Conservation (phyloP, 768 basidiomycete genomes). For the Russula compacta region DNA sequence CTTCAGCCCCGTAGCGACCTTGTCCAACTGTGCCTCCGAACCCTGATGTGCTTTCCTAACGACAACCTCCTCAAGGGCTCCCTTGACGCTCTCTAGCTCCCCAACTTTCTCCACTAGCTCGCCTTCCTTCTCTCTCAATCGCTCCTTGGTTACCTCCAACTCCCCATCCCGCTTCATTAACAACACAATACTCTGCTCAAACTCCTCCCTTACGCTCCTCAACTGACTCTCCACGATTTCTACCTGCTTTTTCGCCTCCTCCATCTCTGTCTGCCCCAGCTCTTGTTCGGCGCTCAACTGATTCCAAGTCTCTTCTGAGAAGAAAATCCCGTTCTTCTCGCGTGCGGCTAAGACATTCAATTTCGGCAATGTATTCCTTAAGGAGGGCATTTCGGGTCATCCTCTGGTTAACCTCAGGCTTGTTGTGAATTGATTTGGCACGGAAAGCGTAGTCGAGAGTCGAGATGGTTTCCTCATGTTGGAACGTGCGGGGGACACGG, state of each 20-base stretch:
- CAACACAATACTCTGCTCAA: conserved; percentile 77
- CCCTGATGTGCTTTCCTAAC: too few species aligned
- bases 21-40: too few species aligned
- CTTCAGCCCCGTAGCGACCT: too few species aligned
- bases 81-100: too few species aligned
- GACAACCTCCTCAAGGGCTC: too few species aligned
- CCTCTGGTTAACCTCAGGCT: conserved; percentile 90
- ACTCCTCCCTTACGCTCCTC: conserved; percentile 74
- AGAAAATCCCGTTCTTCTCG: conserved; percentile 94
- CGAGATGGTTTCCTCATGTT: conserved; percentile 96
- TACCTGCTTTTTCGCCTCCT: conserved; percentile 75
- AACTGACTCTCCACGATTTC: conserved; percentile 80
- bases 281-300: conserved; percentile 75
- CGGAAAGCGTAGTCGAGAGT: conserved; percentile 95
- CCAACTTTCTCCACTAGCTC: too few species aligned
- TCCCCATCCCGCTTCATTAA: conserved; percentile 71
- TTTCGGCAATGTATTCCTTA: conserved; percentile 90
- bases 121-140: too few species aligned
- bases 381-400: conserved; percentile 88
- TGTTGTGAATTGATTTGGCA: conserved; percentile 92
- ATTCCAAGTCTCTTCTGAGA: conserved; percentile 85
- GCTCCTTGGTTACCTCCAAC: conserved; percentile 50
- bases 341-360: conserved; percentile 90
- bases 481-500: conserved; percentile 85
- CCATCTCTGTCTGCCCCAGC: conserved; percentile 62